Evolutionary conservation across 179 eudicot species (phyloP), one percentile per base, ranked within the genome.

Genomic region (Pouteria campechiana): DNA sequence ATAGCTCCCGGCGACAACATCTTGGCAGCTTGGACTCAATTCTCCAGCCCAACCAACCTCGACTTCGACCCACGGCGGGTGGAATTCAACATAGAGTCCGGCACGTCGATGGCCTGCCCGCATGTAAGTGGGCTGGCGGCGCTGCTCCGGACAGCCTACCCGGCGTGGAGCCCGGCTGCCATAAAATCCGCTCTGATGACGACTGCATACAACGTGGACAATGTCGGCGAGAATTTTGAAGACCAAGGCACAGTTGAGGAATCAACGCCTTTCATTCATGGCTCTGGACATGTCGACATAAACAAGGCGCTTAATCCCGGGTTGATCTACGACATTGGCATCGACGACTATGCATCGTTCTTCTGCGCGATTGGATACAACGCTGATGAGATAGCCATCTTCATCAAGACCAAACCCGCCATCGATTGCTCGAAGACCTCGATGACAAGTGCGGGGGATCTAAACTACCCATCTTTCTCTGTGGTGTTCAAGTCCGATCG

Each of bases 61-160:
- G 95, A 81, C 5, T 54, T 67, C 3, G 97, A 89, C 64, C 68
- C 74, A 5, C 68, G 98, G 63, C 46, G 84, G 28, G 93, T 81
- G 1, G 68, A 72, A 30, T 89, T 89, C 61, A 89, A 89, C 42
- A 86, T 89, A 34, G 81, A 85, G 17, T 89, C 95, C 0, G 98
- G 98, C 20, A 89, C 98, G 2, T 89, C 97, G 18, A 89, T 89
- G 98, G 62, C 98, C 15, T 85, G 95, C 51, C 95, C 98, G 7
- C 98, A 89, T 16, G 90, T 81, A n/a, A 86, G 93, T 46, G 98
- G 98, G 5, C 42, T 89, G 17, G 95, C 81, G 8, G 98, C 90
- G 3, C 51, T 89, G 66, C 89, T 89, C 3, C 61, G 78, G 10
- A 79, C 69, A 25, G 83, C 93, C 6, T 48, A 86, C 55, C 98